Evolutionary conservation across 2,329 filamentous ascomycete genomes (phyloP), one percentile per base, ranked within the genome.

Genomic region (Chaetomiaceae sp.): DNA sequence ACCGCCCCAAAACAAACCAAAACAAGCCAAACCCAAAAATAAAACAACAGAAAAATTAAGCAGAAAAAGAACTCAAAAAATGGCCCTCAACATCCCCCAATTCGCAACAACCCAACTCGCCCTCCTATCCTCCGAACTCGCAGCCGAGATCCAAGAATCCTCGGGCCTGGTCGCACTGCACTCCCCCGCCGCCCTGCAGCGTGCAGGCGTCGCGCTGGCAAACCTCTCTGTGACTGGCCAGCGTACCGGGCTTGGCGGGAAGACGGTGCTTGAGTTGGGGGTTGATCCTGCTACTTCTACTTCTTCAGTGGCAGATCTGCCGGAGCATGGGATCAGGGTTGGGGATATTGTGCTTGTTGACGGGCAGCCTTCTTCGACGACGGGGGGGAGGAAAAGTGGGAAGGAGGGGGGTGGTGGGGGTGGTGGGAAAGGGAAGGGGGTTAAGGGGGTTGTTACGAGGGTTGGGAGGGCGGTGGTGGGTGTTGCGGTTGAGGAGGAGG

Each of bases 241-340:
- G 64, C 85, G 91, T 25, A 99, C 93, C 0, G 93, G 93, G 0
- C 75, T 96, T 33, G 93, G 91, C 14, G 93, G 93, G n/a, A 87
- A 89, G 57, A 89, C 88, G 0, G 86, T 99, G 2, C 73, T 96
- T 3, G 91, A 96, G 66, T 81, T 99, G 5, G 73, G 72, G 2
- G 68, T 71, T 1, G 71, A 72, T 14, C 73, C 82, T 0, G 92
- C 96, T 62, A 70, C 80, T 30, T 19, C 5, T 23, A 17, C 8
- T 12, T 30, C 31, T 45, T 43, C 17, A 55, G 23, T 54, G 57
- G 5, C 17, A 68, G 80, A 82, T 55, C 71, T 92, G 17, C 83
- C 85, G 1, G 85, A 89, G 64, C 87, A 92, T 72, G 87, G 86
- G 21, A 72, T 93, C 45, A 76, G 87, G 2, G 77, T 81, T 0